phyloP scores from a whole-genome alignment of 2,329 filamentous ascomycete genomes.

The Ascochyta viciae-villosae region DNA sequence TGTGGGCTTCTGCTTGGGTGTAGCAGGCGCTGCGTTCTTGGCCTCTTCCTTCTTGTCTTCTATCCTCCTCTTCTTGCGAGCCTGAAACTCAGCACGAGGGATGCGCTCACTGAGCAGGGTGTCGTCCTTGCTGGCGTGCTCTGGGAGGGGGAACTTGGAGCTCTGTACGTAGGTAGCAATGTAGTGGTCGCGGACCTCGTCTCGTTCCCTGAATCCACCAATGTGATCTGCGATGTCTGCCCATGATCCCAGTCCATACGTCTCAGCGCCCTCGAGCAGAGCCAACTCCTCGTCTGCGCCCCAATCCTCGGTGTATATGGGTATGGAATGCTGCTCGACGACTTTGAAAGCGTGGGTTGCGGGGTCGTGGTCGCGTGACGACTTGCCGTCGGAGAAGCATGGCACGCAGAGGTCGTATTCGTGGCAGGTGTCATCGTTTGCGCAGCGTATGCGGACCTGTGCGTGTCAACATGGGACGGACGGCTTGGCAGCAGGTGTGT shows the following conservation, averaged over 20 bases:
- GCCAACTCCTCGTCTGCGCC: conserved; percentile 97
- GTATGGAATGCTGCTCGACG: conserved; percentile 97
- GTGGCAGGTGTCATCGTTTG: conserved; percentile 74
- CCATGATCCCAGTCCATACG: conserved; percentile 96
- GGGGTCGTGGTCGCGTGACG: conserved; percentile 84
- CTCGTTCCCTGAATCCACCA: conserved; percentile 90
- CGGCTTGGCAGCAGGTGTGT: background rate
- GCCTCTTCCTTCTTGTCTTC: conserved; percentile 88
- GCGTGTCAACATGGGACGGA: conserved; percentile 8
- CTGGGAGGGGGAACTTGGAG: conserved; percentile 82
- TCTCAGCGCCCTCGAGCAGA: conserved; percentile 90
- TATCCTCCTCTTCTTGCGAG: conserved; percentile 89
- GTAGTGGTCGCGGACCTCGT: conserved; percentile 96
- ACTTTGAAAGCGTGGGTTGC: conserved; percentile 87
- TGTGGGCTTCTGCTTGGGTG: conserved; percentile 94
- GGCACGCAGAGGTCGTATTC: conserved; percentile 98
- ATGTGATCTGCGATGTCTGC: conserved; percentile 98
- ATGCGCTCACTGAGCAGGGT: conserved; percentile 79
- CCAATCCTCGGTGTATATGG: conserved; percentile 94
- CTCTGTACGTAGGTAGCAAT: conserved; percentile 86
- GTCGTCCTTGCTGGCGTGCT: conserved; percentile 83
- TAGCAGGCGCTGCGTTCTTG: conserved; percentile 81
- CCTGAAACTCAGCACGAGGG: conserved; percentile 90
- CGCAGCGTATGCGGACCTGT: conserved; percentile 93
- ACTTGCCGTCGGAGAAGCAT: conserved; percentile 85